These are phyloP conservation scores for Exophiala oligosperma DNA, from an alignment of 2,329 filamentous ascomycete species.

Conservation along the genomic window DNA sequence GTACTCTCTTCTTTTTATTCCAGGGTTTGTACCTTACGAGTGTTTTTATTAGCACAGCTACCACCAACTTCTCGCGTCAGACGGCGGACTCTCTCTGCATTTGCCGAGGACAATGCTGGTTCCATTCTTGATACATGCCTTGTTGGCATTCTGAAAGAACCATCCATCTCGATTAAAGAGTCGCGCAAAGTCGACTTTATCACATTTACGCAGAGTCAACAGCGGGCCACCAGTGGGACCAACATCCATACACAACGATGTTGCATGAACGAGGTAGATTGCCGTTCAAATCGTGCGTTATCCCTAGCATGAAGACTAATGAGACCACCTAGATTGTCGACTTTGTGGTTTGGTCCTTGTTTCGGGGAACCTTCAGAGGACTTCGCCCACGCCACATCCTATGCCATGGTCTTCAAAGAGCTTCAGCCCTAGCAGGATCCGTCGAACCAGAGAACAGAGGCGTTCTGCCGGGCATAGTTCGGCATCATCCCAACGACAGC, in stretches of 20 bases:
- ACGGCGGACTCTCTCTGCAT: conserved; percentile 55
- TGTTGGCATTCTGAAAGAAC: conserved; percentile 55
- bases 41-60: conserved; percentile 23
- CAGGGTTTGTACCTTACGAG: conserved; percentile 24
- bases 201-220: conserved; percentile 63
- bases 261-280: conserved; percentile 64
- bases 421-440: background rate
- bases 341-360: conserved; percentile 75
- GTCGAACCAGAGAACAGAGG: conserved; percentile 37
- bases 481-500: conserved; percentile 67
- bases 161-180: conserved; percentile 33
- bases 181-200: conserved; percentile 57
- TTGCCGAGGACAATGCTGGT: conserved; percentile 49
- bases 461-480: conserved; percentile 65
- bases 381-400: conserved; percentile 71
- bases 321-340: conserved; percentile 64
- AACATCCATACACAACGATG: conserved; percentile 44
- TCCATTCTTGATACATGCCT: conserved; percentile 68
- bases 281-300: background rate
- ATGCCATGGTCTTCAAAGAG: conserved; percentile 72
- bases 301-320: conserved; percentile 1
- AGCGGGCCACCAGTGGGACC: conserved; percentile 34
- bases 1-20: conserved; percentile 27
- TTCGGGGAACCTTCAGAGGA: conserved; percentile 53
- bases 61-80: conserved; percentile 43